These are phyloP conservation scores for Eimeria zaria DNA, from an alignment of 169 alveolate species.

Conservation along the genomic window DNA sequence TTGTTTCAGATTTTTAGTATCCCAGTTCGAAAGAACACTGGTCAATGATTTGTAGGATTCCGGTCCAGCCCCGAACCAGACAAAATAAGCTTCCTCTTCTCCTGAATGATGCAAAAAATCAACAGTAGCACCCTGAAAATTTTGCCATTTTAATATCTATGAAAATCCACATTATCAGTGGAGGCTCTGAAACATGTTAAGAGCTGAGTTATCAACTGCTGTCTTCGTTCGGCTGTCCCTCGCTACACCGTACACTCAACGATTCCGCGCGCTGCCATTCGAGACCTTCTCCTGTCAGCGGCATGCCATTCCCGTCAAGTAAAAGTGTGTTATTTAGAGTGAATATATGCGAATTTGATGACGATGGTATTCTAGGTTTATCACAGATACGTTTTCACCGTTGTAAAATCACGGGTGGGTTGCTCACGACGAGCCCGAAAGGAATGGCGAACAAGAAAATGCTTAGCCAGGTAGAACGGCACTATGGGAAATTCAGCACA, in stretches of 20 bases:
- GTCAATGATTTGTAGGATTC: neutral
- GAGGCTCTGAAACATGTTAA: neutral
- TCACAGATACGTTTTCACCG: neutral
- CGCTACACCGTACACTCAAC: neutral
- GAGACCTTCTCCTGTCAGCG: neutral
- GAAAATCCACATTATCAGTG: neutral
- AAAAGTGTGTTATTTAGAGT: neutral
- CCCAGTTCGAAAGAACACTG: neutral
- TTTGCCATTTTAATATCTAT: neutral
- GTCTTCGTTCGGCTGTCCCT: neutral
- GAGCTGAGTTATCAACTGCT: neutral
- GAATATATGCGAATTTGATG: neutral
- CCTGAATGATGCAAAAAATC: neutral
- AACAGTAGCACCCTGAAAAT: neutral
- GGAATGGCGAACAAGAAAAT: neutral
- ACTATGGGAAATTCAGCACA: no score
- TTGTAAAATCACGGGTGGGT: neutral
- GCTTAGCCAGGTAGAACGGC: neutral
- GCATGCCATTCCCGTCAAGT: neutral
- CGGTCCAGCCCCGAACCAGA: neutral
- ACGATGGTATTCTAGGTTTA: neutral
- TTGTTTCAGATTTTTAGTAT: neutral
- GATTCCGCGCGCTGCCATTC: neutral
- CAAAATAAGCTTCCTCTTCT: neutral
- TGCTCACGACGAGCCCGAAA: neutral